A percentile compares a stretch with the other conserved stretches of the same genome.
Evolutionary conservation across 2,329 filamentous ascomycete genomes (phyloP).

Genomic region (Nemania serpens): DNA sequence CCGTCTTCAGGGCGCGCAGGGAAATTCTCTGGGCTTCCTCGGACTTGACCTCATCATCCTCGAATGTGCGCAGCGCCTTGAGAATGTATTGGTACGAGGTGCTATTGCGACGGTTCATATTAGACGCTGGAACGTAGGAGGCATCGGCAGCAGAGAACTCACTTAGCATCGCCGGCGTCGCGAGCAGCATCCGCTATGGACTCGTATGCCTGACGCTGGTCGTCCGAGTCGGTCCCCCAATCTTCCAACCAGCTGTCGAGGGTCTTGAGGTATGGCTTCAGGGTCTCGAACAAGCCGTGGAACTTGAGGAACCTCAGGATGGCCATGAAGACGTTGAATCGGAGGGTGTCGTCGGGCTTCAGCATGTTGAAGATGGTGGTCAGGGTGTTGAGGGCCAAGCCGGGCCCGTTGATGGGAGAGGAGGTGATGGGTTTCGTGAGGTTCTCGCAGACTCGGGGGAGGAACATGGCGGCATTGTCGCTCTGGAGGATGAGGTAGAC

Average conservation of each 20-base stretch:
- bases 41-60: constrained; percentile 60
- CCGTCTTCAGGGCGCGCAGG: constrained; percentile 59
- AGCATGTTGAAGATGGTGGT: constrained; percentile 98
- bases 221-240: constrained; percentile 83
- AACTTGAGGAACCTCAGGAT: constrained; percentile 82
- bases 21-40: constrained; percentile 65
- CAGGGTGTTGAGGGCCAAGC: constrained; percentile 85
- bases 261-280: constrained; percentile 82
- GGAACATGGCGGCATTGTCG: constrained; percentile 80
- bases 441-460: constrained; percentile 86
- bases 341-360: constrained; percentile 72
- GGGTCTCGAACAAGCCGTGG: constrained; percentile 77
- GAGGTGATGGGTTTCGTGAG: constrained; percentile 85
- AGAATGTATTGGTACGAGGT: constrained; percentile 70
- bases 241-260: constrained; percentile 79
- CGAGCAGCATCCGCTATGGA: constrained; percentile 80
- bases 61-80: constrained; percentile 65
- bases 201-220: constrained; percentile 82
- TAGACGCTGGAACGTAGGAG: constrained; percentile 17
- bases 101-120: constrained; percentile 41
- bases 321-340: constrained; percentile 88
- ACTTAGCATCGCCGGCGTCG: constrained; percentile 77
- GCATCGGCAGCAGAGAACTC: constrained; percentile 47
- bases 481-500: constrained; percentile 91
- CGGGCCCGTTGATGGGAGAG: constrained; percentile 82